Conservation (phyloP, 2,329 filamentous ascomycete genomes). For the Tolypocladium pustulatum region DNA sequence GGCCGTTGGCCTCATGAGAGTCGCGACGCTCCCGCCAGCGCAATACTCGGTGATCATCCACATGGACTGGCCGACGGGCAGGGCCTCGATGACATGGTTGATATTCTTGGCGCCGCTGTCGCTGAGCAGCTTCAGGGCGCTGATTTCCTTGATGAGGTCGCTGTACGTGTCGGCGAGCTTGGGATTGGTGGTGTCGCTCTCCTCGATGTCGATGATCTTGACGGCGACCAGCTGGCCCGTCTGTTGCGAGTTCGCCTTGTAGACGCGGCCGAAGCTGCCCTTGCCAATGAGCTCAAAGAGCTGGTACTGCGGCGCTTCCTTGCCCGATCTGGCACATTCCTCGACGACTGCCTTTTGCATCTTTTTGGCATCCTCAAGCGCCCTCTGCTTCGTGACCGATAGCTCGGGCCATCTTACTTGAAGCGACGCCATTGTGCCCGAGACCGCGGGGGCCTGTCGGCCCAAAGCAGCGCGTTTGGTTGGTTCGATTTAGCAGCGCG, state of each 20-base stretch:
- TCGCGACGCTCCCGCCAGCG: constrained; percentile 72
- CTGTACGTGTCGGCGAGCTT: constrained; percentile 57
- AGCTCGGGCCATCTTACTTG: constrained; percentile 30
- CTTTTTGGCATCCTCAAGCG: constrained; percentile 58
- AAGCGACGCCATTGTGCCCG: constrained; percentile 29
- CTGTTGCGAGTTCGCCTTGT: constrained; percentile 45
- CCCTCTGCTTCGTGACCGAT: constrained; percentile 44
- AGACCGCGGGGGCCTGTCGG: not conserved
- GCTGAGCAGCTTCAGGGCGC: constrained; percentile 60
- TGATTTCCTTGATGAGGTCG: constrained; percentile 60
- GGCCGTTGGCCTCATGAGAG: constrained; percentile 56
- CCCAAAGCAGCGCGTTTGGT: not conserved
- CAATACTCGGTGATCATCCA: constrained; percentile 88
- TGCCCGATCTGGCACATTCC: constrained; percentile 47
- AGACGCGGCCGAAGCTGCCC: constrained; percentile 64
- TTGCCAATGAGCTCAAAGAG: constrained; percentile 66
- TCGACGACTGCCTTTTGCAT: constrained; percentile 57
- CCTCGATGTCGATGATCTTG: constrained; percentile 79
- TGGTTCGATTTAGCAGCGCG: not conserved
- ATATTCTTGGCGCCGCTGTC: constrained; percentile 69
- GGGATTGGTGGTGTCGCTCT: constrained; percentile 57
- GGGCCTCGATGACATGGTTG: constrained; percentile 70
- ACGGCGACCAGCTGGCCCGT: constrained; percentile 53
- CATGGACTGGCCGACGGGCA: constrained; percentile 67
- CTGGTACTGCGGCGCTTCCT: constrained; percentile 54